A percentile compares a stretch with the other conserved stretches of the same genome.
Conservation (phyloP, 2,329 filamentous ascomycete species). For the Ascochyta pisi region DNA sequence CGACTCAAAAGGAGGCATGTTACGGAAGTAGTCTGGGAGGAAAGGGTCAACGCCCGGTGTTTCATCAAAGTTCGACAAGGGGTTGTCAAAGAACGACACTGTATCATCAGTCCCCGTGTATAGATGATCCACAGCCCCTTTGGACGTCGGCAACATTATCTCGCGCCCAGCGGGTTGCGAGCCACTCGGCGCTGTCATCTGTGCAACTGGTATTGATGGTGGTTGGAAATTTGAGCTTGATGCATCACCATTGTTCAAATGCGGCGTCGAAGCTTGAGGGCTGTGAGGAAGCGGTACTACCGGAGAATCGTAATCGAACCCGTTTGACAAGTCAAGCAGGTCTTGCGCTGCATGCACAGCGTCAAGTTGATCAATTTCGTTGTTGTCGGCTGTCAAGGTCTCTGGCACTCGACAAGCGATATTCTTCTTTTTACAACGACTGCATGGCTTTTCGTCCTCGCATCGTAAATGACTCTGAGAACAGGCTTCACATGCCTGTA, state of each 20-base stretch:
- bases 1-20: slow-evolving; percentile 39
- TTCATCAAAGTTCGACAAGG: slow-evolving; percentile 22
- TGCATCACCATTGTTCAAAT: slow-evolving; percentile 3
- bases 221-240: slow-evolving; percentile 8
- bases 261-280: slow-evolving; percentile 4
- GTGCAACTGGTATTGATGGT: slow-evolving; percentile 5
- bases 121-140: slow-evolving; percentile 9
- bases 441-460: slow-evolving; percentile 62
- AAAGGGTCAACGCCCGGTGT: slow-evolving; percentile 27
- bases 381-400: slow-evolving; percentile 18
- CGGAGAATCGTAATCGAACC: slow-evolving; percentile 27
- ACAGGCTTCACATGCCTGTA: slow-evolving; percentile 60
- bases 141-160: slow-evolving; percentile 1
- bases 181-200: slow-evolving; percentile 1
- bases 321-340: slow-evolving; percentile 37
- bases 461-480: slow-evolving; percentile 61
- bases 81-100: slow-evolving; percentile 22
- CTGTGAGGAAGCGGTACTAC: slow-evolving; percentile 13
- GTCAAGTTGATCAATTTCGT: slow-evolving; percentile 31
- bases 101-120: slow-evolving; percentile 15
- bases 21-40: slow-evolving; percentile 39
- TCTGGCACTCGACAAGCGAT: slow-evolving; percentile 51
- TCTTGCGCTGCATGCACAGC: slow-evolving; percentile 42
- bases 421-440: slow-evolving; percentile 58
- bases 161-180: background rate